Evolutionary conservation across 768 basidiomycete species (phyloP).

Genomic region (Cystofilobasidium macerans): DNA sequence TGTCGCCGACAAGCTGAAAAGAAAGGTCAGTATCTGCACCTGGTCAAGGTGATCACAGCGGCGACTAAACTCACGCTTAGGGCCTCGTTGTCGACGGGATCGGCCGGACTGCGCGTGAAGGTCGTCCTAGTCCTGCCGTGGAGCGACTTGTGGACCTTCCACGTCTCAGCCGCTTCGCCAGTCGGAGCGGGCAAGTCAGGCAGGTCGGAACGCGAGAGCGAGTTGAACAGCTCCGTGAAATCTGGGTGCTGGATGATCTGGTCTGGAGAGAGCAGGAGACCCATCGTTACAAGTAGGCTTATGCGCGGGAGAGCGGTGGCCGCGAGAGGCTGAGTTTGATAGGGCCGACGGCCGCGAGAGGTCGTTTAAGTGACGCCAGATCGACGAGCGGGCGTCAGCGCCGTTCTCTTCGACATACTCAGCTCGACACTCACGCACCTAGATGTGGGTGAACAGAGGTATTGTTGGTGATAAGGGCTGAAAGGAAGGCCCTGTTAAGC

Average conservation of each 20-base stretch:
- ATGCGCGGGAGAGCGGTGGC: background rate
- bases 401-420: too few relatives aligned
- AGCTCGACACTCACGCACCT: too few relatives aligned
- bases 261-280: background rate
- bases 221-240: background rate
- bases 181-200: background rate
- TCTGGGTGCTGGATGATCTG: background rate
- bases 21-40: background rate
- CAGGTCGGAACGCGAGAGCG: background rate
- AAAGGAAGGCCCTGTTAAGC: too few relatives aligned
- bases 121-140: background rate
- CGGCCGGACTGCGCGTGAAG: background rate
- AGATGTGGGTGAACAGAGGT: too few relatives aligned
- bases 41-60: background rate
- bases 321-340: background rate
- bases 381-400: too few relatives aligned
- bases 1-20: background rate
- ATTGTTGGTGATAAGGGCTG: too few relatives aligned
- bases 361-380: too few relatives aligned
- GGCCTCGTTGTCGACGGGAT: background rate
- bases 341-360: too few relatives aligned
- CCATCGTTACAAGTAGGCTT: too few relatives aligned
- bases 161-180: background rate
- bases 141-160: background rate
- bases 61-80: background rate